Evolutionary conservation across 805 yeast species (phyloP).

Genomic region (Candida golubevii): DNA sequence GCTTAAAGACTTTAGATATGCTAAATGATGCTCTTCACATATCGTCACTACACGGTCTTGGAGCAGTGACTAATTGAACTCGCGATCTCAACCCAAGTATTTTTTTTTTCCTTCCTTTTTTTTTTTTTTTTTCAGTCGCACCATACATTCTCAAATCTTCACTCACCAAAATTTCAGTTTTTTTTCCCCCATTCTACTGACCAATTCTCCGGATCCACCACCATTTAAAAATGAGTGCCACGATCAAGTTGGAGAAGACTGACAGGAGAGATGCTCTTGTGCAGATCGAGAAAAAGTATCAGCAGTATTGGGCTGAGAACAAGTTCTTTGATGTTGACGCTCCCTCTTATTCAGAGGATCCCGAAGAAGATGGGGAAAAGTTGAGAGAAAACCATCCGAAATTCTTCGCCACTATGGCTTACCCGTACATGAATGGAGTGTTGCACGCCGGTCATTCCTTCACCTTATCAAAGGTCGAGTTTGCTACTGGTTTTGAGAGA

Average conservation of each 20-base stretch:
- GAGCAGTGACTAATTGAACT: no score
- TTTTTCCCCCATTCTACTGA: not conserved
- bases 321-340: constrained; percentile 85
- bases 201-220: not conserved
- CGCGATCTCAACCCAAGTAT: no score
- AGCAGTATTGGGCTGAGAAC: constrained; percentile 81
- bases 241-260: constrained; percentile 55
- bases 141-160: no score
- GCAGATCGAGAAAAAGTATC: constrained; percentile 84
- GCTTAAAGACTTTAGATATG: no score
- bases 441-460: constrained; percentile 97
- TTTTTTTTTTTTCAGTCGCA: no score
- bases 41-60: no score
- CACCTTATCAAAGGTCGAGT: constrained; percentile 91
- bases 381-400: constrained; percentile 79
- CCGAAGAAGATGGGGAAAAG: constrained; percentile 51
- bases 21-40: no score
- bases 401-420: constrained; percentile 90
- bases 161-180: no score
- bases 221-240: constrained; percentile 31
- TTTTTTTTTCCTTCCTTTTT: no score
- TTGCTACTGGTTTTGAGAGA: constrained; percentile 88
- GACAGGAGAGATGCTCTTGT: constrained; percentile 92
- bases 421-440: constrained; percentile 98
- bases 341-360: constrained; percentile 64